Base-by-base conservation (phyloP, 805 yeast species). In the Kuraishia molischiana region DNA sequence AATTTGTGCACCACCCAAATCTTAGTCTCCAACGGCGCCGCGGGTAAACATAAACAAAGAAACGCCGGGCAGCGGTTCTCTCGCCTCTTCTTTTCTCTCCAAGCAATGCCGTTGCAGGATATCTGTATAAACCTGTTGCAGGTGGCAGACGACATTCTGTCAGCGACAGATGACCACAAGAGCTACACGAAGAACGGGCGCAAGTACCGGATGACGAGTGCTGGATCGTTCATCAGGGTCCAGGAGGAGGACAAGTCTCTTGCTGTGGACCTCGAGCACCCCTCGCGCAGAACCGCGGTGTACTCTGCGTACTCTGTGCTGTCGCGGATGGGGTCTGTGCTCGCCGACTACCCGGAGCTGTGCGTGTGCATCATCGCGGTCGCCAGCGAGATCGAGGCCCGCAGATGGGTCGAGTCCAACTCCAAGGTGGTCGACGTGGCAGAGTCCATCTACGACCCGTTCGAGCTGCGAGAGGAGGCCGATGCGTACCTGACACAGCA, bases 231-330 rank as follows among this genome's bases (percentile, higher is more conserved):
- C 46, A 69, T 68, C 38, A 48, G 77, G 38, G 56, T 73, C 5
- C 58, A 67, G 32, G 72, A 67, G 35, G 72, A 67, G 44, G 66
- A 67, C 38, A 73, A 70, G 47, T 70, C 66, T 45, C 51, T 73
- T 34, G 57, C 70, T 9, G 59, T 73, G 13, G 46, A 67, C 54
- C 5, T 58, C 45, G 41, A 35, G 41, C 37, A 44, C 10, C 48
- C 44, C 32, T 40, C 46, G n/a, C 50, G 52, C 37, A 59, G 61
- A 31, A 44, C 59, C 11, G 58, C 75, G 4, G 51, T 64, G 3
- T 44, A 59, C 3, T 69, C 74, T 30, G 59, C 75, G 6, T 72
- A 64, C 49, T 49, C 49, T 30, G 70, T 73, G 30, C 53, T 72
- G 26, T 44, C 46, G 34, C 51, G 49, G 22, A 61, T 65, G 21